Evolutionary conservation across 129 eudicot genomes (phyloP).

Genomic region (Tagetes erecta): DNA sequence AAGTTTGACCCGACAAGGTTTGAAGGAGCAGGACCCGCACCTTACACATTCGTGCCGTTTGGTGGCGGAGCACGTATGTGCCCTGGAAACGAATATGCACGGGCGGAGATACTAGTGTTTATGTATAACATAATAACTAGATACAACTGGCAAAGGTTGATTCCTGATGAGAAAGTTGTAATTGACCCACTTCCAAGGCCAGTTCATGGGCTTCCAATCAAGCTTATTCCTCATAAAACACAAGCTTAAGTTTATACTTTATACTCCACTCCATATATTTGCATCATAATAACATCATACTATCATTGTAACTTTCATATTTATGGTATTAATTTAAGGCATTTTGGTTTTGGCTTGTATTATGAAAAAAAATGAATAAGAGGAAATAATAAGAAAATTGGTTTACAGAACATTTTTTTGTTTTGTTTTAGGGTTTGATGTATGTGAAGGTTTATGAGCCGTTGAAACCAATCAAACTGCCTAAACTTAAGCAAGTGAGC

Average conservation of each 20-base stretch:
- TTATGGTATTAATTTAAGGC: background rate
- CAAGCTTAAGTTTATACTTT: constrained; percentile 3
- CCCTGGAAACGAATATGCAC: constrained; percentile 42
- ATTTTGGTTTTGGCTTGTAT: constrained; percentile 17
- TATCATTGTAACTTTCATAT: background rate
- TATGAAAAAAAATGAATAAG: constrained; percentile 4
- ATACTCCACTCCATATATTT: background rate
- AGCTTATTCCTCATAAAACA: constrained; percentile 40
- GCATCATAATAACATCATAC: background rate
- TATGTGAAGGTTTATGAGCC: too few relatives aligned
- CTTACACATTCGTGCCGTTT: constrained; percentile 44
- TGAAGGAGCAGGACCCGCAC: constrained; percentile 43
- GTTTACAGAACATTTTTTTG: background rate
- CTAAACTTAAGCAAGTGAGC: too few relatives aligned
- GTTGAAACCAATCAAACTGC: too few relatives aligned
- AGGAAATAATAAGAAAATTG: background rate
- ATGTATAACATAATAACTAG: constrained; percentile 41
- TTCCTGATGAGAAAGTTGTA: constrained; percentile 46
- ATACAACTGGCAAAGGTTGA: constrained; percentile 38
- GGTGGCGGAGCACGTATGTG: constrained; percentile 49
- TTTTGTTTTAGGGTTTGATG: background rate
- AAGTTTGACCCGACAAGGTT: constrained; percentile 46
- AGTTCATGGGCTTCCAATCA: constrained; percentile 44
- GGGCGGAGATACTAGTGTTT: constrained; percentile 43
- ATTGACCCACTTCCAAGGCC: constrained; percentile 50